Evolutionary conservation across 768 basidiomycete species (phyloP).

Genomic region (Lactarius hengduanensis): DNA sequence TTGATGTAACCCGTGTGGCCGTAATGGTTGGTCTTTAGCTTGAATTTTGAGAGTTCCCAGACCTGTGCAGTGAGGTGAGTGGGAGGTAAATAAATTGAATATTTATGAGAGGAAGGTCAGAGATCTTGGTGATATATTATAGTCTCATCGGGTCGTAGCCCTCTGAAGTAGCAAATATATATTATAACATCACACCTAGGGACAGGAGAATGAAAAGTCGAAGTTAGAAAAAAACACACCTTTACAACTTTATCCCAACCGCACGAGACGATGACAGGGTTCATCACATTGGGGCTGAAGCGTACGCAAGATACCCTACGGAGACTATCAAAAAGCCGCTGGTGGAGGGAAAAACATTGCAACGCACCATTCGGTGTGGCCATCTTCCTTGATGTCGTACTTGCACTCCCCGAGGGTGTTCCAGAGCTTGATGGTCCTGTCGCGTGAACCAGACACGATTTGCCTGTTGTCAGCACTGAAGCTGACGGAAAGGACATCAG

Average conservation of each 20-base stretch:
- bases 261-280: conserved; percentile 97
- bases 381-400: conserved; percentile 98
- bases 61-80: conserved; percentile 54
- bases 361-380: conserved; percentile 89
- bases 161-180: conserved; percentile 38
- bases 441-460: conserved; percentile 97
- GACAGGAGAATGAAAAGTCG: neutral
- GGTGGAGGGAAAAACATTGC: conserved; percentile 6
- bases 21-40: conserved; percentile 99
- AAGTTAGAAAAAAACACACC: conserved; percentile 50
- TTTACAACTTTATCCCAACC: conserved; percentile 99
- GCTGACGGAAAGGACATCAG: conserved; percentile 97
- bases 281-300: conserved; percentile 96
- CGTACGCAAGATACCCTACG: conserved; percentile 96
- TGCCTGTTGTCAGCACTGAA: conserved; percentile 99
- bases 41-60: conserved; percentile 99
- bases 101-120: conserved; percentile 41
- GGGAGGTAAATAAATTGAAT: neutral
- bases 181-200: conserved; percentile 42
- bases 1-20: conserved; percentile 99
- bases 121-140: conserved; percentile 68
- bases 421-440: conserved; percentile 98
- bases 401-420: conserved; percentile 99
- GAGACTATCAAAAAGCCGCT: neutral
- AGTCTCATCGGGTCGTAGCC: conserved; percentile 46